Evolutionary conservation across 148 eudicot species (phyloP), one percentile per base, ranked within the genome.

Genomic region (Rhododendron vialii): DNA sequence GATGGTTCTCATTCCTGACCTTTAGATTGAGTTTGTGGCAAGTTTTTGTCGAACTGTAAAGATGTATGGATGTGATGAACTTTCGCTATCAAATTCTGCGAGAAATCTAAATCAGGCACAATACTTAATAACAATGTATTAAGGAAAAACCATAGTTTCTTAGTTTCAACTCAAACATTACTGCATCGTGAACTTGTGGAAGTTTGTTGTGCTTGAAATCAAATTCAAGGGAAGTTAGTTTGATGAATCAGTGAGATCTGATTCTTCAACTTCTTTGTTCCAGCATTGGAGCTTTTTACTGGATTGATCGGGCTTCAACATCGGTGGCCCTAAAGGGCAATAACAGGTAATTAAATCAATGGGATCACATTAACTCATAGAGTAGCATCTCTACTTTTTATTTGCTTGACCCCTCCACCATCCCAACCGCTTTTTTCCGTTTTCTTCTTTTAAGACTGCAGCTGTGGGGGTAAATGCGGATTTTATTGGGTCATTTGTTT

Each of bases 281-380:
- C 92, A 96, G 97, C 83, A 94, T 96, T 81, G 99, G 98, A 84
- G 98, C 98, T 86, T 96, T 90, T 90, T 92, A 96, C 79, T 94
- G 97, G 96, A 92, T 90, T 86, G 98, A 96, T 85, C 99, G 98
- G 86, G 93, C 96, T 88, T 87, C 93, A 75, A 88, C 96, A 77
- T 92, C 97, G 82, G 86, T 92, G 85, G 92, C 95, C 57, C 83
- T 91, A 82, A 93, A 92, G 77, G 87, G 88, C 48, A 92, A 76
- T 80, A 91, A 81, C 90, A 92, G 96, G 98, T 94, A 90, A 75
- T 51, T 11, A 43, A 57, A 51, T 85, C 22, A 67, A 15, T 20
- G 28, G 36, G 61, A 47, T 71, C 57, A 24, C 14, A 78, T 82
- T 38, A 20, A 43, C 22, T 28, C 57, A 30, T 80, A 13, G 36